phyloP scores from a whole-genome alignment of 2,329 filamentous ascomycete genomes.

The Fusarium musae region DNA sequence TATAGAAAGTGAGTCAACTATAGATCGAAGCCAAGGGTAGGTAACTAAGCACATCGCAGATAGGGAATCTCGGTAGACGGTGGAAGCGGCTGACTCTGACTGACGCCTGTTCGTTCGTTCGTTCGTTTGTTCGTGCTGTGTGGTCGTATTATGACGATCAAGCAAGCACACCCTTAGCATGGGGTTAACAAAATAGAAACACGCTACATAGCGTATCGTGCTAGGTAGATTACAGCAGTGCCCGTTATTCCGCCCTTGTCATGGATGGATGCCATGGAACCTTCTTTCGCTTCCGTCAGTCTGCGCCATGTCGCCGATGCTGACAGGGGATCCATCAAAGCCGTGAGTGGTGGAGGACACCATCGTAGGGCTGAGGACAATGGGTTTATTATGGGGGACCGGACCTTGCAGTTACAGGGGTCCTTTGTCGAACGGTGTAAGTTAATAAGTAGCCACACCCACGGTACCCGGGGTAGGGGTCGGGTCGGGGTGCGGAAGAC shows the following conservation, averaged over 20 bases:
- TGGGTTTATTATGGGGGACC: neutral
- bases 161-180: constrained; percentile 18
- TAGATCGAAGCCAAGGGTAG: constrained; percentile 2
- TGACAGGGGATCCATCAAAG: constrained; percentile 32
- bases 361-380: constrained; percentile 36
- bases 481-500: constrained; percentile 26
- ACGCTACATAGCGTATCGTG: constrained; percentile 11
- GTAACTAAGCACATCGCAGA: neutral
- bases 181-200: constrained; percentile 41
- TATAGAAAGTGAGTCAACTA: constrained; percentile 22
- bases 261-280: constrained; percentile 18
- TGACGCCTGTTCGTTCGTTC: constrained; percentile 31
- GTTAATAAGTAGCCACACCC: constrained; percentile 11
- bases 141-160: constrained; percentile 34
- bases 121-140: neutral
- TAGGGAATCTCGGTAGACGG: constrained; percentile 18
- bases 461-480: neutral
- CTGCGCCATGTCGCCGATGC: constrained; percentile 40
- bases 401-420: constrained; percentile 33
- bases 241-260: constrained; percentile 13
- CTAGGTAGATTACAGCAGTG: constrained; percentile 18
- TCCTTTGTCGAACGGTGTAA: constrained; percentile 11
- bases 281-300: constrained; percentile 23
- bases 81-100: constrained; percentile 36
- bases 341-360: constrained; percentile 29